Percentiles rank a stretch among this genome's conserved stretches.
These are phyloP conservation scores for Microcera coccophila DNA, from an alignment of 2,329 filamentous ascomycete genomes.

Conservation along the genomic window DNA sequence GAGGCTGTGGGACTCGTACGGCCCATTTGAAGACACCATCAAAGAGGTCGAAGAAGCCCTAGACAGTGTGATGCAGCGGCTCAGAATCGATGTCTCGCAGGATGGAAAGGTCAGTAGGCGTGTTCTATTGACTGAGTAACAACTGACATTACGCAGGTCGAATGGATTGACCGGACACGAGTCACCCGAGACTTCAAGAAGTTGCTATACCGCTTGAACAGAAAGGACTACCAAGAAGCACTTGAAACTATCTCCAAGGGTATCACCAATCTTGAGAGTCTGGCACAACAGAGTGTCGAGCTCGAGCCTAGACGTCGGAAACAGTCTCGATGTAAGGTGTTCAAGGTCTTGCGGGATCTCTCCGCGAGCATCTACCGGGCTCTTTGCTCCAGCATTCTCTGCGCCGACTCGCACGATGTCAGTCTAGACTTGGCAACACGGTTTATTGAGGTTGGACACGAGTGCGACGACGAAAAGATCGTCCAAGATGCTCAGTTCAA, in stretches of 20 bases:
- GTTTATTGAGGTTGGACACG: neutral
- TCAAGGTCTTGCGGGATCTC: conserved; percentile 7
- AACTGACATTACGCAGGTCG: neutral
- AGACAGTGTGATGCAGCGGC: conserved; percentile 10
- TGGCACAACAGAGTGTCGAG: neutral
- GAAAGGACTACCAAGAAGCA: conserved; percentile 10
- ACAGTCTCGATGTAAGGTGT: conserved; percentile 7
- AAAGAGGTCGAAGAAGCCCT: conserved; percentile 23
- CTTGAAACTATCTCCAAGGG: conserved; percentile 1
- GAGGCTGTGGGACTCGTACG: conserved; percentile 21
- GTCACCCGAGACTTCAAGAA: conserved; percentile 9
- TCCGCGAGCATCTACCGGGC: conserved; percentile 12
- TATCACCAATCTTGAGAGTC: neutral
- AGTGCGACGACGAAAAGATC: neutral
- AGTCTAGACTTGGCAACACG: conserved; percentile 1
- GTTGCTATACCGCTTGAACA: conserved; percentile 2
- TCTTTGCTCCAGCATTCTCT: conserved; percentile 9
- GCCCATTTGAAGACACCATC: conserved; percentile 21
- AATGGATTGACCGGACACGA: conserved; percentile 1
- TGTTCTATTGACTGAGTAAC: rapidly evolving
- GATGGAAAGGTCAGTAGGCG: conserved; percentile 3
- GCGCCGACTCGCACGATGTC: conserved; percentile 2
- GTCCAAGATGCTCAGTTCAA: conserved; percentile 2
- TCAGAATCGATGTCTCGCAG: conserved; percentile 1
- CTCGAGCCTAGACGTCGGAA: conserved; percentile 8